phyloP scores from a whole-genome alignment of 805 yeast species.

The Ogataea nitratoaversa region DNA sequence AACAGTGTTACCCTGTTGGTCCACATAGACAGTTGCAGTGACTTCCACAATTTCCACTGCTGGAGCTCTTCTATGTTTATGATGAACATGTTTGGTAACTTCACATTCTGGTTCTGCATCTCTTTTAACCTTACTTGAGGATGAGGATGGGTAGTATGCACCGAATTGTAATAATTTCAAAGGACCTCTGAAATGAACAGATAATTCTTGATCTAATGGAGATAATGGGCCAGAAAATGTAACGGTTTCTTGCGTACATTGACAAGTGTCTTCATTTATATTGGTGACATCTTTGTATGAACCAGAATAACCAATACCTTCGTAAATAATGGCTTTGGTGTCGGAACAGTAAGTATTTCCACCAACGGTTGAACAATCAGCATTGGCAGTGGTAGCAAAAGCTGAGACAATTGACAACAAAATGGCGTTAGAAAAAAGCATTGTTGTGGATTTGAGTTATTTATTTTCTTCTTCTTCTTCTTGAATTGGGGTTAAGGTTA shows the following conservation, averaged over 20 bases:
- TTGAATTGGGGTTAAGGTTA: neutral
- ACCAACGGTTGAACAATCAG: constrained; percentile 35
- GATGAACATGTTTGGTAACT: constrained; percentile 42
- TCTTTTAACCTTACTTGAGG: constrained; percentile 32
- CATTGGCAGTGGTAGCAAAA: constrained; percentile 17
- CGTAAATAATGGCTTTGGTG: constrained; percentile 51
- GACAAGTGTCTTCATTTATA: constrained; percentile 61
- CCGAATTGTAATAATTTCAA: constrained; percentile 77
- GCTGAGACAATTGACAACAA: constrained; percentile 21
- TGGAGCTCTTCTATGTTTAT: constrained; percentile 55
- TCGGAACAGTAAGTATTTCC: constrained; percentile 85
- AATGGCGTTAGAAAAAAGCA: constrained; percentile 20
- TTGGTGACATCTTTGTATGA: constrained; percentile 65
- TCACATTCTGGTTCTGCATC: constrained; percentile 41
- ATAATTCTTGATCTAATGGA: constrained; percentile 82
- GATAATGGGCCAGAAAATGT: constrained; percentile 69
- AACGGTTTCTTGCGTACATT: constrained; percentile 55
- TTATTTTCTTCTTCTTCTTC: neutral
- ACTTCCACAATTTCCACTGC: constrained; percentile 65
- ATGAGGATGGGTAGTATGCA: constrained; percentile 71
- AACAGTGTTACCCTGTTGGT: constrained; percentile 47
- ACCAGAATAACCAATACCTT: constrained; percentile 80
- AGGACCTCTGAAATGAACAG: constrained; percentile 91
- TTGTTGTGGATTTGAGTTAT: constrained; percentile 1
- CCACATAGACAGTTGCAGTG: constrained; percentile 73